Conservation (phyloP, 306 rosid genomes). For the Cucurbita maxima region DNA sequence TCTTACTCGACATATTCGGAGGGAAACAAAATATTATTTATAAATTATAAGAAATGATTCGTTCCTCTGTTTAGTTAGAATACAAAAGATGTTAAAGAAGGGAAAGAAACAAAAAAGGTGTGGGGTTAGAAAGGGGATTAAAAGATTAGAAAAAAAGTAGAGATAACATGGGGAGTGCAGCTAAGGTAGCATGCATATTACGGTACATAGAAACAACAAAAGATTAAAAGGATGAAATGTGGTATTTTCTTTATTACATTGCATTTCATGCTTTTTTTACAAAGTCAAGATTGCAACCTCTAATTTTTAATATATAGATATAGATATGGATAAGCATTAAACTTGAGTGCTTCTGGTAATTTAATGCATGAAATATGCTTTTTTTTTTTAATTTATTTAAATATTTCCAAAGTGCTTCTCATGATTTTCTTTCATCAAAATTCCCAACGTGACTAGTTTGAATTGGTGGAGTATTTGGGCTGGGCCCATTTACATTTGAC, state of each 20-base stretch:
- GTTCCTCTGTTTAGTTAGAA: too few species aligned
- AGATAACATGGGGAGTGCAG: constrained; percentile 1
- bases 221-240: neutral
- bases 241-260: neutral
- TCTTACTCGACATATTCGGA: too few species aligned
- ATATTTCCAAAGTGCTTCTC: too few species aligned
- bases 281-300: neutral
- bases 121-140: neutral
- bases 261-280: neutral
- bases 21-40: too few species aligned
- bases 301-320: neutral
- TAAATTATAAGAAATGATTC: too few species aligned
- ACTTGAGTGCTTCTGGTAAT: neutral
- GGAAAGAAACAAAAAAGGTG: neutral
- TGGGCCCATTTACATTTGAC: neutral
- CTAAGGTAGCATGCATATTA: neutral
- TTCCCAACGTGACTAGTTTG: neutral
- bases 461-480: neutral
- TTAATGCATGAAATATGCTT: neutral
- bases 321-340: neutral
- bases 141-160: neutral
- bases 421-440: neutral
- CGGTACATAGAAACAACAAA: neutral
- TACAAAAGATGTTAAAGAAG: neutral
- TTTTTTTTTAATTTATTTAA: too few species aligned